Percentiles rank a stretch among this genome's conserved stretches.
Conservation (phyloP, 1,284 basidiomycete genomes). For the Wallemia mellicola region DNA sequence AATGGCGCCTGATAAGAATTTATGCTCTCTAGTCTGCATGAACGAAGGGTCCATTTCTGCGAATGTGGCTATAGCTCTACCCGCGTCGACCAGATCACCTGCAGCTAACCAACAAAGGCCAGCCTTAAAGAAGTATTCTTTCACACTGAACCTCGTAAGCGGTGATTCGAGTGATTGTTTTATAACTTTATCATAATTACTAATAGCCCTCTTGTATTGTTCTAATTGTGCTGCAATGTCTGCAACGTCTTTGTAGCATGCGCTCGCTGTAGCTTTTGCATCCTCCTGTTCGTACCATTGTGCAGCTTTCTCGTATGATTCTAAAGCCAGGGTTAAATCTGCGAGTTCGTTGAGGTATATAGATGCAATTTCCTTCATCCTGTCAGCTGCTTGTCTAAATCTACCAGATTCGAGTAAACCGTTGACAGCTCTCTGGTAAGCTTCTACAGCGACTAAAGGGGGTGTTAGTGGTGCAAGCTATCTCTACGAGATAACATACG, state of each 20-base stretch:
- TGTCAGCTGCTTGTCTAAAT: slow-evolving; percentile 88
- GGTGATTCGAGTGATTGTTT: slow-evolving; percentile 49
- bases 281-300: slow-evolving; percentile 96
- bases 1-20: slow-evolving; percentile 45
- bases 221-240: slow-evolving; percentile 74
- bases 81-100: slow-evolving; percentile 60
- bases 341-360: slow-evolving; percentile 48
- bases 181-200: slow-evolving; percentile 69
- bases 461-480: slow-evolving; percentile 4
- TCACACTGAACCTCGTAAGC: slow-evolving; percentile 92
- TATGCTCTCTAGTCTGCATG: slow-evolving; percentile 55
- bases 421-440: slow-evolving; percentile 56
- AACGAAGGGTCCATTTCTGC: slow-evolving; percentile 26
- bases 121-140: slow-evolving; percentile 82
- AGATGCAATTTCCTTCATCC: slow-evolving; percentile 86
- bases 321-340: slow-evolving; percentile 50
- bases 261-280: slow-evolving; percentile 84
- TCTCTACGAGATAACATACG: slow-evolving; percentile 22
- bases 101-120: slow-evolving; percentile 70
- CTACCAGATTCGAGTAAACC: slow-evolving; percentile 58
- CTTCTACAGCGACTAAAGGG: slow-evolving; percentile 55
- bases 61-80: slow-evolving; percentile 45
- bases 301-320: slow-evolving; percentile 73
- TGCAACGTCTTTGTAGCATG: slow-evolving; percentile 83
- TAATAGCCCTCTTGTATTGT: slow-evolving; percentile 56